Percentiles rank a stretch among this genome's conserved stretches.
Evolutionary conservation across 768 basidiomycete genomes (phyloP).

Genomic region (Suillus weaverae): DNA sequence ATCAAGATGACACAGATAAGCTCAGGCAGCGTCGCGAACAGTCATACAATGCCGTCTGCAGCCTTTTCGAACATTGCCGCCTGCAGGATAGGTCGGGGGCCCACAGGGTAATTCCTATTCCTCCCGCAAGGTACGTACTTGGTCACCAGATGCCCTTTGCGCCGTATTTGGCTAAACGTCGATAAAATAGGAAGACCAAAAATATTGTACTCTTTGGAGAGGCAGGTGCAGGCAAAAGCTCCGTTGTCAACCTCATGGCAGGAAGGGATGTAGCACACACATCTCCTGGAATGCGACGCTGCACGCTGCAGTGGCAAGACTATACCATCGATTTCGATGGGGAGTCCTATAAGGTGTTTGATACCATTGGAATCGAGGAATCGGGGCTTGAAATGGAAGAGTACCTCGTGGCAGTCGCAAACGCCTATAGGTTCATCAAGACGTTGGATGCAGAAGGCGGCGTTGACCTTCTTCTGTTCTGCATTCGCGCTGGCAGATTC

Average conservation of each 20-base stretch:
- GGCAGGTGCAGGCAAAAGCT: slow-evolving; percentile 26
- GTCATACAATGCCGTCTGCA: slow-evolving; percentile 4
- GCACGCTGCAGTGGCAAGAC: slow-evolving; percentile 32
- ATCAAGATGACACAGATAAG: no score
- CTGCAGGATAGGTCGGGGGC: no score
- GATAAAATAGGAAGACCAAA: not conserved
- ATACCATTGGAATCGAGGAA: slow-evolving; percentile 35
- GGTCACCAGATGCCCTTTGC: not conserved
- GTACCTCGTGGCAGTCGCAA: slow-evolving; percentile 29
- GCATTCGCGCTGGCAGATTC: slow-evolving; percentile 39
- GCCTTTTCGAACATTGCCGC: not conserved
- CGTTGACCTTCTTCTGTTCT: slow-evolving; percentile 41
- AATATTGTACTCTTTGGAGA: slow-evolving; percentile 41
- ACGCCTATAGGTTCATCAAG: slow-evolving; percentile 35
- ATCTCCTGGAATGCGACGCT: slow-evolving; percentile 31
- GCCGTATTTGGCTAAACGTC: not conserved
- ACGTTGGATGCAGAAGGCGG: slow-evolving; percentile 33
- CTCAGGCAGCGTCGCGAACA: slow-evolving; percentile 4
- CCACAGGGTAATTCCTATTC: no score
- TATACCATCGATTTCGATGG: slow-evolving; percentile 31
- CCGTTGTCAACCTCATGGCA: slow-evolving; percentile 29
- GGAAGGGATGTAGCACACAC: slow-evolving; percentile 24
- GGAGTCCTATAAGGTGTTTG: slow-evolving; percentile 30
- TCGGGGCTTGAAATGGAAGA: slow-evolving; percentile 19
- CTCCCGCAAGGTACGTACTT: not conserved